Evolutionary conservation across 495 filamentous ascomycete species (phyloP).

Genomic region (Xylaria cubensis): DNA sequence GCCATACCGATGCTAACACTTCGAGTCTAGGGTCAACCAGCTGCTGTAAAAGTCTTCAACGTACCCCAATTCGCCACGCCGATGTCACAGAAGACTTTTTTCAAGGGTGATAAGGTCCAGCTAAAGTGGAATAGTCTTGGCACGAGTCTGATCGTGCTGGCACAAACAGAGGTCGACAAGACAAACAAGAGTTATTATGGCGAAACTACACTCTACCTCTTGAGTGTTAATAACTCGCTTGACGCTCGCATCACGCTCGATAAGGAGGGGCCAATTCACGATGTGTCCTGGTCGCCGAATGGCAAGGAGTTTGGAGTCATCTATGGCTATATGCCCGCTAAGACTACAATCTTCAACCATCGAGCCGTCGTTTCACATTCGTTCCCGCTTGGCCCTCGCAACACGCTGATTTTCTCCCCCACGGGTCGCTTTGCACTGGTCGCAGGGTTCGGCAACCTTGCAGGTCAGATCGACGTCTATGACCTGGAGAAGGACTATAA

Average conservation of each 20-base stretch:
- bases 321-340: constrained; percentile 97
- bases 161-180: constrained; percentile 97
- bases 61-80: constrained; percentile 81
- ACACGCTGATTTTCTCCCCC: constrained; percentile 94
- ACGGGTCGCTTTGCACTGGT: constrained; percentile 91
- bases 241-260: constrained; percentile 92
- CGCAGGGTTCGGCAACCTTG: constrained; percentile 95
- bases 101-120: constrained; percentile 98
- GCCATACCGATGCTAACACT: constrained; percentile 23
- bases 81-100: constrained; percentile 97
- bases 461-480: constrained; percentile 97
- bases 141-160: constrained; percentile 89
- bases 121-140: constrained; percentile 95
- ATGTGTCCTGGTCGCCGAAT: constrained; percentile 97
- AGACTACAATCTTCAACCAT: constrained; percentile 94
- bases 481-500: constrained; percentile 89
- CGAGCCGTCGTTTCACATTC: constrained; percentile 79
- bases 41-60: constrained; percentile 91
- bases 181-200: constrained; percentile 99
- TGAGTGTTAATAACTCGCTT: constrained; percentile 89
- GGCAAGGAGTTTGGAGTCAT: constrained; percentile 96
- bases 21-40: constrained; percentile 75
- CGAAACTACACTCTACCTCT: constrained; percentile 94
- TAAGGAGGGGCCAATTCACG: constrained; percentile 98
- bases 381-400: constrained; percentile 85